These are phyloP conservation scores for Cystobasidium onofrii DNA, from an alignment of 768 basidiomycete species.

Conservation along the genomic window DNA sequence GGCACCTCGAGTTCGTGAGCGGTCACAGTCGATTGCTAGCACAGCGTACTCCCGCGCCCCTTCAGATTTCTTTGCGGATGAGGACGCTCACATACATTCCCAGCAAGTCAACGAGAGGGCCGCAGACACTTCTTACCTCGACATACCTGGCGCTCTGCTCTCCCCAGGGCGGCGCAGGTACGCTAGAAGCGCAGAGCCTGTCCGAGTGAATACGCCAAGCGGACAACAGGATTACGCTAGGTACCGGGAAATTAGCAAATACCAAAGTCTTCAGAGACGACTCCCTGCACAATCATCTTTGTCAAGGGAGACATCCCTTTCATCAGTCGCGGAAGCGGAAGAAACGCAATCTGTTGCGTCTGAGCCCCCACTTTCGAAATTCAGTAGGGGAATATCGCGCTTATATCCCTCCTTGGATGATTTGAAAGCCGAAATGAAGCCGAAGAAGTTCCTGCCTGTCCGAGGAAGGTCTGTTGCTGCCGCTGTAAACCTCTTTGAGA, in stretches of 20 bases:
- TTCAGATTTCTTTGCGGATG: slow-evolving; percentile 13
- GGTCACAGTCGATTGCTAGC: slow-evolving; percentile 13
- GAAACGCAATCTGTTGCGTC: background rate
- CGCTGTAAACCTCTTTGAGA: slow-evolving; percentile 11
- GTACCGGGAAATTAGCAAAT: background rate
- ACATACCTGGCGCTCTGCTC: background rate
- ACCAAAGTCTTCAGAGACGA: background rate
- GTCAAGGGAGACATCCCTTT: background rate
- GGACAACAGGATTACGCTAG: background rate
- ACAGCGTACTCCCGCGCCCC: slow-evolving; percentile 14
- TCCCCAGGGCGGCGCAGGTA: background rate
- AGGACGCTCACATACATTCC: background rate
- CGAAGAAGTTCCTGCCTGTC: slow-evolving; percentile 8
- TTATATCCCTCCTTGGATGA: slow-evolving; percentile 27
- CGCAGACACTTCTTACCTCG: background rate
- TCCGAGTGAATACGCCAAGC: background rate
- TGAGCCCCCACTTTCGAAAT: background rate
- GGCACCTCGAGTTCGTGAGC: background rate
- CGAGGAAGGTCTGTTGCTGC: slow-evolving; percentile 13
- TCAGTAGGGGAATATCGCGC: background rate
- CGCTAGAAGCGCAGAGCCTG: slow-evolving; percentile 20
- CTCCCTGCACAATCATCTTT: background rate
- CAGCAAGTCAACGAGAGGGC: background rate
- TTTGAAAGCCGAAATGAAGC: background rate
- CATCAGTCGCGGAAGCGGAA: background rate